phyloP scores from a whole-genome alignment of 441 rosid species.

The Sinapis alba region DNA sequence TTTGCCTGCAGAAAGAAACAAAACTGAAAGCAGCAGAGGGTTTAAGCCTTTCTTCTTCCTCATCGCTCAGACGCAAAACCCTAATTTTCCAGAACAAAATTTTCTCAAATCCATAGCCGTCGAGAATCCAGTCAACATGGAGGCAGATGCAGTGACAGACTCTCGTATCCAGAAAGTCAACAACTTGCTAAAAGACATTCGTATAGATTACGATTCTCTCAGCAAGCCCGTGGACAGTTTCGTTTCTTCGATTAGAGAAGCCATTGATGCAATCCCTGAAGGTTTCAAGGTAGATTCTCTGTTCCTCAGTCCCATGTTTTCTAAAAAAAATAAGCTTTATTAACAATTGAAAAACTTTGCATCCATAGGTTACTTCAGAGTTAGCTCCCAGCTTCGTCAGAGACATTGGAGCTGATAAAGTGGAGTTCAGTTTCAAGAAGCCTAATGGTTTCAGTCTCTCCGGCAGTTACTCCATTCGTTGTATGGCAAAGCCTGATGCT shows the following conservation, averaged over 20 bases:
- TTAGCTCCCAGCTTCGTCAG: slow-evolving; percentile 66
- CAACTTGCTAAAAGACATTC: slow-evolving; percentile 76
- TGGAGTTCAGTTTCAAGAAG: slow-evolving; percentile 77
- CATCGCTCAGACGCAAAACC: slow-evolving; percentile 16
- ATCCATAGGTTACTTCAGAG: slow-evolving; percentile 62
- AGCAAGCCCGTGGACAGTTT: slow-evolving; percentile 57
- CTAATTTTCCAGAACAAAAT: slow-evolving; percentile 2
- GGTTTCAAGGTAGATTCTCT: slow-evolving; percentile 49
- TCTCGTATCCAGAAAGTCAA: slow-evolving; percentile 58
- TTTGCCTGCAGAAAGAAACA: too few species aligned
- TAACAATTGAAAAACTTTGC: neutral
- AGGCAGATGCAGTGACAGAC: slow-evolving; percentile 38
- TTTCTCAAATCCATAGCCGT: slow-evolving; percentile 5
- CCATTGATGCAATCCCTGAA: slow-evolving; percentile 55
- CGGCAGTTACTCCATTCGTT: slow-evolving; percentile 72
- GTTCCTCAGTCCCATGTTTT: neutral
- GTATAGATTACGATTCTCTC: slow-evolving; percentile 50
- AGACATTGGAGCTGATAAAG: slow-evolving; percentile 83
- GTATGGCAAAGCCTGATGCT: slow-evolving; percentile 66
- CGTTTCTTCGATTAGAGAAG: slow-evolving; percentile 57
- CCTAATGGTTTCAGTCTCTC: slow-evolving; percentile 62
- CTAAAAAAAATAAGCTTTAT: neutral
- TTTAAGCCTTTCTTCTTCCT: neutral
- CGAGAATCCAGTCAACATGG: slow-evolving; percentile 28
- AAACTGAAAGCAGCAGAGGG: neutral